These are phyloP conservation scores for Agaricus sinodeliciosus DNA, from an alignment of 768 basidiomycete genomes.

Conservation along the genomic window DNA sequence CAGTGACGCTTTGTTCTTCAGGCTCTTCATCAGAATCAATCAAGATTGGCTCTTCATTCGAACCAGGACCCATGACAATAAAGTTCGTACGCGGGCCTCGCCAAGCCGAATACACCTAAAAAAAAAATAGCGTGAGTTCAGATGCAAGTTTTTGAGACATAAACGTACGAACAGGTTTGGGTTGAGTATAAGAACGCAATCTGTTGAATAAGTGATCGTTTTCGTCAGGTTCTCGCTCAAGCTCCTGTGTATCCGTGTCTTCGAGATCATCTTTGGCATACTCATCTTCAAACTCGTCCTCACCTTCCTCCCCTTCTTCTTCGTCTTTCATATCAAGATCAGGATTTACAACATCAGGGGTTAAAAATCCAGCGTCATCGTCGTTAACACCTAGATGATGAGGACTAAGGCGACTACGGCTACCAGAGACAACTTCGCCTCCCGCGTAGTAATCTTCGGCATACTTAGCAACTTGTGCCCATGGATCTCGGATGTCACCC, in stretches of 20 bases:
- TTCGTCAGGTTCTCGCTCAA: neutral
- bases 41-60: conserved; percentile 4
- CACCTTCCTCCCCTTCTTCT: conserved; percentile 10
- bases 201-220: conserved; percentile 5
- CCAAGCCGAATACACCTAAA: neutral
- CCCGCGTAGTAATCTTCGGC: conserved; percentile 35
- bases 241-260: neutral
- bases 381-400: conserved; percentile 20
- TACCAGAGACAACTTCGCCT: conserved; percentile 25
- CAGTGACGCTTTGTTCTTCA: no score
- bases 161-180: neutral
- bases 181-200: neutral
- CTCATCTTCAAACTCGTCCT: neutral
- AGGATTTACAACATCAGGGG: conserved; percentile 1
- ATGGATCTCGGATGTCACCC: conserved; percentile 28
- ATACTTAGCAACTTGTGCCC: conserved; percentile 26
- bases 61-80: neutral
- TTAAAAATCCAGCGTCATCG: conserved; percentile 1
- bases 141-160: no score
- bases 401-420: conserved; percentile 13
- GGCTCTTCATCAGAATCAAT: conserved; percentile 10
- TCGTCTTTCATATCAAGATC: neutral
- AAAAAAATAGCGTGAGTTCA: neutral
- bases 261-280: neutral
- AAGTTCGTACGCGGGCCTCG: neutral